phyloP scores from a whole-genome alignment of 345 rosid species.

The Citrus australasica region DNA sequence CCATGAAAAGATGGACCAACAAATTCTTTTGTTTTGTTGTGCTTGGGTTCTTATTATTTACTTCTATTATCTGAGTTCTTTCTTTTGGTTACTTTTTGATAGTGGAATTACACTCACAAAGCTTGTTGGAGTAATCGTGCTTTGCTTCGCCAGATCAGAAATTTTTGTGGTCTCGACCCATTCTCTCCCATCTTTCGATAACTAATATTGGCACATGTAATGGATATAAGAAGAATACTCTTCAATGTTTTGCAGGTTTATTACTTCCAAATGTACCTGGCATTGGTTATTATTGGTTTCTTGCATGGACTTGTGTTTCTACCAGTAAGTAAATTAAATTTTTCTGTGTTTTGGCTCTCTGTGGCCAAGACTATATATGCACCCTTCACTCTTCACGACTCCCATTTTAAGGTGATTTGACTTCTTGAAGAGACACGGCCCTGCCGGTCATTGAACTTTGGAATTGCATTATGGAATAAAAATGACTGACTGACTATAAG shows the following conservation, averaged over 20 bases:
- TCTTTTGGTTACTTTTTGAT: conserved; percentile 19
- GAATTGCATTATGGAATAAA: not conserved
- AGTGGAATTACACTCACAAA: conserved; percentile 95
- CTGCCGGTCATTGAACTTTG: not conserved
- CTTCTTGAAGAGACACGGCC: not conserved
- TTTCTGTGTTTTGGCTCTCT: not conserved
- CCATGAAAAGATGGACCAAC: not conserved
- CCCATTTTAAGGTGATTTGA: not conserved
- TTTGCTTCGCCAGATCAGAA: conserved; percentile 82
- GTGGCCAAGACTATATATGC: not conserved
- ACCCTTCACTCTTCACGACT: not conserved
- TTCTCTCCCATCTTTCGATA: conserved; percentile 15
- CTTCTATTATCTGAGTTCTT: not conserved
- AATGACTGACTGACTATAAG: not conserved
- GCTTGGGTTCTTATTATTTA: not conserved
- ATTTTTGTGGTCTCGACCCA: conserved; percentile 68
- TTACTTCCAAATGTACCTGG: conserved; percentile 93
- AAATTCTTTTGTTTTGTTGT: not conserved
- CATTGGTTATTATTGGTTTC: conserved; percentile 82
- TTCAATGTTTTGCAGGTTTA: conserved; percentile 61
- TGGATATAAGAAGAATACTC: not conserved
- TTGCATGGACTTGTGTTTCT: conserved; percentile 88
- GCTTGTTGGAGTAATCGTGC: conserved; percentile 87
- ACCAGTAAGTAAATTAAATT: conserved; percentile 58
- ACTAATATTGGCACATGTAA: not conserved